A percentile compares a stretch with the other conserved stretches of the same genome.
phyloP scores from a whole-genome alignment of 352 stramenopile genomes.

The Pythium phragmiticola region DNA sequence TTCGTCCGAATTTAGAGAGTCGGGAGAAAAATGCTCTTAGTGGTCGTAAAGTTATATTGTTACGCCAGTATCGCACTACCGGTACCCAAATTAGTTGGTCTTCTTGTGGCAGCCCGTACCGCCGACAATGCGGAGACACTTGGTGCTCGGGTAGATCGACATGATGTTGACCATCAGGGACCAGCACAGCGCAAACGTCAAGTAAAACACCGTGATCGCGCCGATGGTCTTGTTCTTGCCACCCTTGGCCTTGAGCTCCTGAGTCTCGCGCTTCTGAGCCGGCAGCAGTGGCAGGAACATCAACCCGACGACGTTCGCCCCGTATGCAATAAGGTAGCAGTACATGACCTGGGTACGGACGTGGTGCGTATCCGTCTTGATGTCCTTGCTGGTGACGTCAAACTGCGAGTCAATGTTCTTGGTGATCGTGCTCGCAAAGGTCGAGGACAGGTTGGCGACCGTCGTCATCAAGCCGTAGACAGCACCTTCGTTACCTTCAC shows the following conservation, averaged over 20 bases:
- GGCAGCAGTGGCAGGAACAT: constrained; percentile 27
- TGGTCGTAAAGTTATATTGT: background rate
- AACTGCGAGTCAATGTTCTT: constrained; percentile 29
- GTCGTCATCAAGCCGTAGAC: constrained; percentile 24
- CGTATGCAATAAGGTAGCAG: constrained; percentile 23
- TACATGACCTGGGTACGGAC: constrained; percentile 24
- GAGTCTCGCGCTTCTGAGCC: constrained; percentile 22
- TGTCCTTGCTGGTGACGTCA: constrained; percentile 20
- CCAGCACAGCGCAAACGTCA: constrained; percentile 24
- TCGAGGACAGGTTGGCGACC: constrained; percentile 21
- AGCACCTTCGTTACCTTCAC: constrained; percentile 28
- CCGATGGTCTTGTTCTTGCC: constrained; percentile 24
- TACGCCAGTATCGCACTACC: background rate
- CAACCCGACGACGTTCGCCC: constrained; percentile 22
- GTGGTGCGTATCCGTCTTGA: constrained; percentile 25
- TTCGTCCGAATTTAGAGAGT: too few species aligned
- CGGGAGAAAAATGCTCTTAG: too few species aligned
- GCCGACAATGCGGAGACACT: constrained; percentile 27
- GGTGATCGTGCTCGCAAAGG: constrained; percentile 21
- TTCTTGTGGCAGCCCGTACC: constrained; percentile 26
- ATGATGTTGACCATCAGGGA: constrained; percentile 30
- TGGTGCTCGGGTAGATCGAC: constrained; percentile 32
- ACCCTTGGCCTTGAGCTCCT: constrained; percentile 23
- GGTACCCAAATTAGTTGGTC: background rate
- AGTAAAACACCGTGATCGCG: constrained; percentile 23